Base-by-base conservation (phyloP, 768 basidiomycete species). In the Scleroderma citrinum region DNA sequence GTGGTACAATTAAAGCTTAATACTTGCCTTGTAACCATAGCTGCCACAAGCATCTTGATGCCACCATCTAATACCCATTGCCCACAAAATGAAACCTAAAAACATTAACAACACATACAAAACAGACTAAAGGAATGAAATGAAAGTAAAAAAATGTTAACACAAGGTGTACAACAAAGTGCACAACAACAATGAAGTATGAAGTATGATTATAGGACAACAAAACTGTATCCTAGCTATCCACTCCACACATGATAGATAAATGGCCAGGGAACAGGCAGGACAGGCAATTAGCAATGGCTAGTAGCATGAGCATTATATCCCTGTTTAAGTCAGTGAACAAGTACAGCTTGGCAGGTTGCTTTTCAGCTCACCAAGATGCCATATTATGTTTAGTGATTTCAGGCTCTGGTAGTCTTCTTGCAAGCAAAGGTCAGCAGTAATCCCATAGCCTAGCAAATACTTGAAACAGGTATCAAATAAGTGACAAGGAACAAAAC, bases 391-490 rank as follows among this genome's bases (percentile, higher is more conserved):
- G 52, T 32, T n/a, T 53, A 32, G 38, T 47, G 3, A 10, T 53
- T 13, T 48, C 47, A 11, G 44, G 21, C n/a, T 13, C 13, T 14
- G 47, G 52, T 5, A 45, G 14, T 34, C 24, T 53, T 2, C 44
- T 49, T 3, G 48, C 48, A 23, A 53, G 52, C 4, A 41, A 46
- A 24, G 44, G 52, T 53, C 4, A 42, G 52, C n/a, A 36, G 20
- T 17, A 14, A 47, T 19, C 20, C 10, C 10, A 38, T 21, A 7
- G 37, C 17, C 3, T 38, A 38, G 11, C 17, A 38, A 38, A 21
- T 10, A 7, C 17, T 20, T 19, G 37, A 38, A 20, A 19, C n/a
- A 38, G 3, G 37, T 20, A 21, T 38, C 17, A 38, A 20, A 5
- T 19, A 20, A n/a, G 37, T n/a, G 17, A 17, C 37, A 38, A 19